Percentiles rank a stretch among this genome's conserved stretches.
phyloP scores from a whole-genome alignment of 257 asterid species.

The Solanum bukasovii region DNA sequence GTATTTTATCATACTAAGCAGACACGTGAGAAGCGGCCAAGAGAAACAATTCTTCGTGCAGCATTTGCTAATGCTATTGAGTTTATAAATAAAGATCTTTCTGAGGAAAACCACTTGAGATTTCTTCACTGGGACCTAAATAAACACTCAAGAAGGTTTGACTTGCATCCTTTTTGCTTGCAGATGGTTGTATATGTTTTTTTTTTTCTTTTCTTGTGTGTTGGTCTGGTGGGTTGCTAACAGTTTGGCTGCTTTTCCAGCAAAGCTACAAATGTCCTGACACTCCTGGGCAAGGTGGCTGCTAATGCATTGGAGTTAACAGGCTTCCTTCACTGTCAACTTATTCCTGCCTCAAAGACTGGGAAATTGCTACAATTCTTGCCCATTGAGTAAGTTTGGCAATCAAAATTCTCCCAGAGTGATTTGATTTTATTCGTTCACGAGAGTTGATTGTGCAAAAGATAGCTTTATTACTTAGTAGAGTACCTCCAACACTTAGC shows the following conservation, averaged over 20 bases:
- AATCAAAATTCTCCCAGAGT: not conserved
- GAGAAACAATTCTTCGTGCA: slow-evolving; percentile 76
- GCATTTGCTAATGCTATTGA: slow-evolving; percentile 86
- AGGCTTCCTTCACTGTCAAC: slow-evolving; percentile 60
- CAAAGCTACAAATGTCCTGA: slow-evolving; percentile 58
- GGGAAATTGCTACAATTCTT: slow-evolving; percentile 11
- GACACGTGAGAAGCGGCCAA: slow-evolving; percentile 92
- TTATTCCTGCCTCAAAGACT: slow-evolving; percentile 37
- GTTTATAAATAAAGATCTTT: slow-evolving; percentile 54
- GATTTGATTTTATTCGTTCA: not conserved
- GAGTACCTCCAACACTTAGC: not conserved
- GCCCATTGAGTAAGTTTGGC: slow-evolving; percentile 11
- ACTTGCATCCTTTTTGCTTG: not conserved
- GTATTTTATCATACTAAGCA: slow-evolving; percentile 15
- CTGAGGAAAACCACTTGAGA: slow-evolving; percentile 58
- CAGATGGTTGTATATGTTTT: not conserved
- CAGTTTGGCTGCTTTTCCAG: slow-evolving; percentile 19
- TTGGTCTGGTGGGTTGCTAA: not conserved
- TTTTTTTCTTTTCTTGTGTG: not conserved
- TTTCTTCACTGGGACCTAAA: slow-evolving; percentile 96
- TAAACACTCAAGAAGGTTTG: slow-evolving; percentile 63
- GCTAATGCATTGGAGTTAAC: slow-evolving; percentile 62
- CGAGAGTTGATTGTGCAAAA: not conserved
- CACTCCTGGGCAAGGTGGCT: slow-evolving; percentile 60
- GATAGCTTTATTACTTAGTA: not conserved